Evolutionary conservation across 1,284 basidiomycete species (phyloP).

Genomic region (Ustilago nuda): DNA sequence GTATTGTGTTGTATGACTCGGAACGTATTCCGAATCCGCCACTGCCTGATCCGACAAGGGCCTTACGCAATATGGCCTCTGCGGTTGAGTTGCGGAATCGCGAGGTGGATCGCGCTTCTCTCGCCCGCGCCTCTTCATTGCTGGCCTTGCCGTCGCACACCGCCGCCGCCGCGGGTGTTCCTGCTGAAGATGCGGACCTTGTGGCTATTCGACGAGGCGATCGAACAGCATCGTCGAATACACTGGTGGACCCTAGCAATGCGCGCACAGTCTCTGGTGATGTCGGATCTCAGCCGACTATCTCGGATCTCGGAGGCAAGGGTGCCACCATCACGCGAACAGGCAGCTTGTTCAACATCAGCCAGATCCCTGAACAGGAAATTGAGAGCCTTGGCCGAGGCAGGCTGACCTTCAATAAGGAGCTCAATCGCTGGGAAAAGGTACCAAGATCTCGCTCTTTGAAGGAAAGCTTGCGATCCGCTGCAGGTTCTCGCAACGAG

Average conservation of each 20-base stretch:
- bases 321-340: slow-evolving; percentile 48
- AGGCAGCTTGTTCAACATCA: slow-evolving; percentile 56
- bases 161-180: neutral
- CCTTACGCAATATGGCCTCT: slow-evolving; percentile 39
- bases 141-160: slow-evolving; percentile 38
- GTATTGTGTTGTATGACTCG: slow-evolving; percentile 51
- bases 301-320: slow-evolving; percentile 48
- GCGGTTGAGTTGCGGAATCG: slow-evolving; percentile 42
- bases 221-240: slow-evolving; percentile 52
- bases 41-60: slow-evolving; percentile 21
- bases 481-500: slow-evolving; percentile 37
- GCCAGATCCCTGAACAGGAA: slow-evolving; percentile 51
- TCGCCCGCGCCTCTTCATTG: slow-evolving; percentile 29
- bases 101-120: slow-evolving; percentile 16
- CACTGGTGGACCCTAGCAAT: slow-evolving; percentile 41
- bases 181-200: slow-evolving; percentile 7
- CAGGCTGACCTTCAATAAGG: slow-evolving; percentile 50
- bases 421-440: slow-evolving; percentile 51
- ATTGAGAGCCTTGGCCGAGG: slow-evolving; percentile 53
- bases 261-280: slow-evolving; percentile 39
- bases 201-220: slow-evolving; percentile 22
- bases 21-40: slow-evolving; percentile 40
- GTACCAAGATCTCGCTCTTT: slow-evolving; percentile 29
- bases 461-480: slow-evolving; percentile 39
- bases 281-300: slow-evolving; percentile 32